These are phyloP conservation scores for Datura wrightii DNA, from an alignment of 257 asterid genomes.

Conservation along the genomic window DNA sequence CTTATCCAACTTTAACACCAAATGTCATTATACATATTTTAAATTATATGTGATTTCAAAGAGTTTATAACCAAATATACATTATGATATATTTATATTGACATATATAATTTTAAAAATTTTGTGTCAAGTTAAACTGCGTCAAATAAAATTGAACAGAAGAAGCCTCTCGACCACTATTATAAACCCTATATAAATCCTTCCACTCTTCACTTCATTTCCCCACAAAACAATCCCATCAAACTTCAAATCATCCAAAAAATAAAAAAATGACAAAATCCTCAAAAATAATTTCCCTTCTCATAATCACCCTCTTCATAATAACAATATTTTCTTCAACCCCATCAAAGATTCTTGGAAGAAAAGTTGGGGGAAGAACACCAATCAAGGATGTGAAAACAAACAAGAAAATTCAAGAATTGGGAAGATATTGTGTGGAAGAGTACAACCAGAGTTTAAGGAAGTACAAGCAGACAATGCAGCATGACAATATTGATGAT, in stretches of 20 bases:
- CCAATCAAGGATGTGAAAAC: slow-evolving; percentile 52
- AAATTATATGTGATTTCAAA: no score
- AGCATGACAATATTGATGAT: no score
- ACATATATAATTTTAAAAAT: background rate
- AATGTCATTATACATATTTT: no score
- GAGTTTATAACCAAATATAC: background rate
- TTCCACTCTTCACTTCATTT: background rate
- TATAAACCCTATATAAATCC: slow-evolving; percentile 23
- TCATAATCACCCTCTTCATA: slow-evolving; percentile 32
- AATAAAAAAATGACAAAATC: background rate
- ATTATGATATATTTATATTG: no score
- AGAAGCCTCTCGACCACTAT: background rate
- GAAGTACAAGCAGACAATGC: background rate
- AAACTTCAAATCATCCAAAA: background rate
- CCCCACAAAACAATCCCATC: background rate
- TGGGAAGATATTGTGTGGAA: slow-evolving; percentile 65
- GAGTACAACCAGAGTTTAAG: slow-evolving; percentile 36
- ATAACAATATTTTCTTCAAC: slow-evolving; percentile 22
- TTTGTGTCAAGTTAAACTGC: background rate
- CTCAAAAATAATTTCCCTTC: slow-evolving; percentile 3
- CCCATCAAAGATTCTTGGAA: slow-evolving; percentile 32
- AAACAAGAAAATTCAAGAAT: slow-evolving; percentile 59
- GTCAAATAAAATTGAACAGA: background rate
- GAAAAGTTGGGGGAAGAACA: slow-evolving; percentile 53
- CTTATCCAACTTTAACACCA: no score